Conservation (phyloP, 208 protist species). For the Wallacemonas sp. region DNA sequence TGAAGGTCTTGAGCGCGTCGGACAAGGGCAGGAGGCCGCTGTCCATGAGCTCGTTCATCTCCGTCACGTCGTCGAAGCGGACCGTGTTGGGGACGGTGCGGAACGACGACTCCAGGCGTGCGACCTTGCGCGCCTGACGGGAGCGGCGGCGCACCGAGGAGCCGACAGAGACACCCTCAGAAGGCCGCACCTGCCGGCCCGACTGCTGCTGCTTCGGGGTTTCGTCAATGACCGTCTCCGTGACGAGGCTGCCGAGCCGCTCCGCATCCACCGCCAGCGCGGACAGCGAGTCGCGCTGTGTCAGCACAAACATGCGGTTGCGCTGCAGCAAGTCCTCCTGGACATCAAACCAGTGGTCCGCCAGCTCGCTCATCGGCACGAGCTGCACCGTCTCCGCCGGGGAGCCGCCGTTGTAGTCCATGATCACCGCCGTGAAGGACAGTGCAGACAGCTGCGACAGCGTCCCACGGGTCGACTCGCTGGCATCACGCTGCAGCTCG, state of each 20-base stretch:
- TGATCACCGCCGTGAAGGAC: slow-evolving; percentile 24
- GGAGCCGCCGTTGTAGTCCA: slow-evolving; percentile 30
- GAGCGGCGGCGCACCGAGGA: slow-evolving; percentile 14
- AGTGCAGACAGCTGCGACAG: slow-evolving; percentile 32
- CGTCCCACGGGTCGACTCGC: slow-evolving; percentile 5
- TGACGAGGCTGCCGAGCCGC: slow-evolving; percentile 12
- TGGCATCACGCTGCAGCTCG: slow-evolving; percentile 14
- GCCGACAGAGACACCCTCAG: slow-evolving; percentile 14
- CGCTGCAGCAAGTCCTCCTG: slow-evolving; percentile 49
- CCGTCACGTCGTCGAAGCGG: slow-evolving; percentile 47
- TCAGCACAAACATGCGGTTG: slow-evolving; percentile 54
- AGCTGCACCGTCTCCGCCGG: slow-evolving; percentile 30
- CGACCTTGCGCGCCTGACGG: slow-evolving; percentile 19
- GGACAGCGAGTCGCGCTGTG: slow-evolving; percentile 35
- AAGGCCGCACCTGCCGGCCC: not conserved
- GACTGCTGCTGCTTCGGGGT: slow-evolving; percentile 14
- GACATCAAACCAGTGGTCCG: slow-evolving; percentile 56
- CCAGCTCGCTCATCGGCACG: slow-evolving; percentile 38
- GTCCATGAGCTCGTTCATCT: slow-evolving; percentile 69
- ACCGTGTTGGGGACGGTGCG: slow-evolving; percentile 37
- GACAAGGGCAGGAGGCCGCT: slow-evolving; percentile 45
- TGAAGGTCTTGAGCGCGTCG: slow-evolving; percentile 30
- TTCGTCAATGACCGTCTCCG: slow-evolving; percentile 10
- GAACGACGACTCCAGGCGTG: slow-evolving; percentile 52
- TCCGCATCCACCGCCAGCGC: slow-evolving; percentile 31